Evolutionary conservation across 1,284 basidiomycete genomes (phyloP).

Genomic region (Rhodotorula sp.): DNA sequence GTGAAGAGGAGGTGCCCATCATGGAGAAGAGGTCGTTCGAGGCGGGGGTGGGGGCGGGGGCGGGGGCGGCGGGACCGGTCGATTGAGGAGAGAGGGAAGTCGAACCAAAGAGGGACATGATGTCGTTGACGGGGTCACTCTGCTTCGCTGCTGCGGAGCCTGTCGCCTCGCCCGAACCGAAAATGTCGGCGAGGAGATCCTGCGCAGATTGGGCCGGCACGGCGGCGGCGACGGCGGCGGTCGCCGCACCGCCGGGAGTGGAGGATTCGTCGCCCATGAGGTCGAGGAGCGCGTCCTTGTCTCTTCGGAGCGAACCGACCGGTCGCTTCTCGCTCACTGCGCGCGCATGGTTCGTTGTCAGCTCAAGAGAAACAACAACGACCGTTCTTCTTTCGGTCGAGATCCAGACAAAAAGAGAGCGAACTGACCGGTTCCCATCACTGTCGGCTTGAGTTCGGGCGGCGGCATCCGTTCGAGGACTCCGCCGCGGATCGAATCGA

Average conservation of each 20-base stretch:
- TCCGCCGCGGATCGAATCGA: conserved; percentile 71
- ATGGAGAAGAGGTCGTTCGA: conserved; percentile 46
- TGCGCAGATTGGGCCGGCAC: conserved; percentile 67
- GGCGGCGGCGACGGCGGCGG: conserved; percentile 45
- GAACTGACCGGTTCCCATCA: conserved; percentile 71
- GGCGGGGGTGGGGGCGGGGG: conserved; percentile 10
- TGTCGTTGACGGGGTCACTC: conserved; percentile 72
- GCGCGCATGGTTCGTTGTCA: conserved; percentile 44
- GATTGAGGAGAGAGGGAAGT: conserved; percentile 36
- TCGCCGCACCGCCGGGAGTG: conserved; percentile 47
- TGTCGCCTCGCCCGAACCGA: conserved; percentile 60
- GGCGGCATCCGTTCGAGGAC: conserved; percentile 98
- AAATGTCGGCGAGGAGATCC: conserved; percentile 90
- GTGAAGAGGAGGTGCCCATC: conserved; percentile 40
- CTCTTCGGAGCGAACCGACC: conserved; percentile 78
- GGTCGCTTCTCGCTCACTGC: conserved; percentile 85
- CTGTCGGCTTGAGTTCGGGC: conserved; percentile 90
- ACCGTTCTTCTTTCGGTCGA: not conserved
- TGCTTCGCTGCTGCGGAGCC: not conserved
- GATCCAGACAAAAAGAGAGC: conserved; percentile 39
- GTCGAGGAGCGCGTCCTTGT: conserved; percentile 67
- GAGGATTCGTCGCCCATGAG: conserved; percentile 68
- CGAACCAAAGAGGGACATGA: conserved; percentile 79
- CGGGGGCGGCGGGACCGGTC: conserved; percentile 23
- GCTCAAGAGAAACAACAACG: too few relatives aligned